These are phyloP conservation scores for Candida hungchunana DNA, from an alignment of 805 yeast genomes.

Conservation along the genomic window DNA sequence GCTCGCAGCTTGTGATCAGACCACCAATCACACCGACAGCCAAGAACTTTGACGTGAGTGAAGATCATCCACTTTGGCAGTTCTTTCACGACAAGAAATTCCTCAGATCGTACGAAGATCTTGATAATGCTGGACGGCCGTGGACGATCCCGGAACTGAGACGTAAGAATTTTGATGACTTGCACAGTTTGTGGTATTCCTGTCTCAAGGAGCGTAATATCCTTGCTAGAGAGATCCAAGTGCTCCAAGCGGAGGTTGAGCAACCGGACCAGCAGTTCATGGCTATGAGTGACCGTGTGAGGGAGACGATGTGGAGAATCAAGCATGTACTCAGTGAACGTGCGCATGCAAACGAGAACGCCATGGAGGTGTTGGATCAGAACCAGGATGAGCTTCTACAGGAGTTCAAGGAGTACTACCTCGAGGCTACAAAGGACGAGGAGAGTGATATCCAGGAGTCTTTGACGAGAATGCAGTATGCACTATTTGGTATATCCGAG, in stretches of 20 bases:
- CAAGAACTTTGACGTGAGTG: conserved; percentile 64
- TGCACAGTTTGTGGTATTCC: conserved; percentile 88
- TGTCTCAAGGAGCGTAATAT: conserved; percentile 80
- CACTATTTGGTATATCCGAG: conserved; percentile 80
- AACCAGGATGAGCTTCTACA: conserved; percentile 45
- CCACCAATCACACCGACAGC: conserved; percentile 85
- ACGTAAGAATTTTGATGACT: conserved; percentile 85
- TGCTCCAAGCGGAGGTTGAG: conserved; percentile 43
- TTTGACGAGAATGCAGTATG: conserved; percentile 73
- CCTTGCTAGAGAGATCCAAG: conserved; percentile 68
- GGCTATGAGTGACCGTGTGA: conserved; percentile 36
- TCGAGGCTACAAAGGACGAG: conserved; percentile 48
- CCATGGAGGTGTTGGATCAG: conserved; percentile 41
- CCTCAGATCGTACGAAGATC: conserved; percentile 53
- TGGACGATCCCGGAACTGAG: conserved; percentile 90
- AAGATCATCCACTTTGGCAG: conserved; percentile 93
- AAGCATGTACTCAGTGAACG: conserved; percentile 87
- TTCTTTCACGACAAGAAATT: conserved; percentile 68
- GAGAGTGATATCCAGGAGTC: conserved; percentile 61
- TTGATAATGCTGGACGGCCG: conserved; percentile 56
- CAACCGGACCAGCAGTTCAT: conserved; percentile 33
- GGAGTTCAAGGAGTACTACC: conserved; percentile 55
- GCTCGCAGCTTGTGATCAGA: conserved; percentile 41
- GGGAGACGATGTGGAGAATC: conserved; percentile 70
- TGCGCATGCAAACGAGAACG: conserved; percentile 62